These are phyloP conservation scores for Sporothrix sp. DNA, from an alignment of 2,329 filamentous ascomycete genomes.

Conservation along the genomic window DNA sequence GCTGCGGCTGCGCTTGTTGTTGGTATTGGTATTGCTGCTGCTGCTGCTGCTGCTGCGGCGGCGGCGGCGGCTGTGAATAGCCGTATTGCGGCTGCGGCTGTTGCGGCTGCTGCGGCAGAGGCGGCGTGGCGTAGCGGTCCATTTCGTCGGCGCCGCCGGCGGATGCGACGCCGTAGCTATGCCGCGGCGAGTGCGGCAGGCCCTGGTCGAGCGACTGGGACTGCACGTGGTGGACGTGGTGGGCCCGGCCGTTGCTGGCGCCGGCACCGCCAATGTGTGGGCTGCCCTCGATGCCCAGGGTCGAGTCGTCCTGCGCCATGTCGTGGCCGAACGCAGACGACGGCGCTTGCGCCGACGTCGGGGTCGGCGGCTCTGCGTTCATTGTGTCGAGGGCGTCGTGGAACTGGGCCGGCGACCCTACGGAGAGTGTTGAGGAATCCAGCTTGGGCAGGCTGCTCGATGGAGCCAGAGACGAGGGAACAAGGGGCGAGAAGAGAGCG, in stretches of 20 bases:
- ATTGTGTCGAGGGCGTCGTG: conserved; percentile 42
- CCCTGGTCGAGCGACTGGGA: conserved; percentile 43
- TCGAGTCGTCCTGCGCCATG: conserved; percentile 37
- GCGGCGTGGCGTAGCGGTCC: conserved; percentile 17
- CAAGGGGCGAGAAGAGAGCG: neutral
- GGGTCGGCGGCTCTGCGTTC: conserved; percentile 34
- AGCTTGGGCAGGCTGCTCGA: conserved; percentile 25
- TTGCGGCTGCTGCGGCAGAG: conserved; percentile 10
- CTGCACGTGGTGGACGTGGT: conserved; percentile 31
- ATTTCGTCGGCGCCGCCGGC: conserved; percentile 25
- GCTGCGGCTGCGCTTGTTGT: conserved; percentile 10
- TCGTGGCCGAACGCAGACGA: conserved; percentile 24
- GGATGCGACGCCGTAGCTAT: conserved; percentile 15
- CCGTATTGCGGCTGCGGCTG: conserved; percentile 4
- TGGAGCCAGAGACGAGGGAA: neutral
- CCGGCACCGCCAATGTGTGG: conserved; percentile 29
- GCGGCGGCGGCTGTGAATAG: conserved; percentile 15
- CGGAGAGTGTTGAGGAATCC: conserved; percentile 42
- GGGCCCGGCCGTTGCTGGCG: conserved; percentile 14
- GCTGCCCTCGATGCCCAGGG: conserved; percentile 40
- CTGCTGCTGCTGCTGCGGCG: conserved; percentile 5
- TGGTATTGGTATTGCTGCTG: conserved; percentile 12
- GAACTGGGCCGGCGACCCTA: conserved; percentile 42
- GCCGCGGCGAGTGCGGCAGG: conserved; percentile 30
- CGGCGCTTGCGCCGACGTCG: conserved; percentile 2